Evolutionary conservation across 108 stramenopile species (phyloP).

Genomic region (Skeletonema grethae): DNA sequence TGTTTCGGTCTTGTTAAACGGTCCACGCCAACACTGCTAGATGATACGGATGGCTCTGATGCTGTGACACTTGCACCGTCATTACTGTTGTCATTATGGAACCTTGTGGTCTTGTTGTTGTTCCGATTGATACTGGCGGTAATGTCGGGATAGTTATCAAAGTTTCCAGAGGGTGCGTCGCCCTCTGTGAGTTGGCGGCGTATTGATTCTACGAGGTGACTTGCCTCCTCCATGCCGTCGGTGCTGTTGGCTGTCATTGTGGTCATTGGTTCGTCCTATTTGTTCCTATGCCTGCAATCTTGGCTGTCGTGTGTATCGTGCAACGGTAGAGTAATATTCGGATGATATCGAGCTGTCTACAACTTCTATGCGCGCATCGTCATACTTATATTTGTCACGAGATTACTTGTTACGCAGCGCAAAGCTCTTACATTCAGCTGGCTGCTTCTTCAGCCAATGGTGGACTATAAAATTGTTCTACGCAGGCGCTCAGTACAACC

Average conservation of each 20-base stretch:
- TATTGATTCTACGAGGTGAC: constrained; percentile 57
- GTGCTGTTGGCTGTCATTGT: not conserved
- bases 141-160: constrained; percentile 27
- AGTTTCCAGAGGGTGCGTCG: constrained; percentile 73
- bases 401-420: too few relatives aligned
- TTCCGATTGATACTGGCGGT: constrained; percentile 8
- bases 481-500: too few relatives aligned
- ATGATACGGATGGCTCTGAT: constrained; percentile 21
- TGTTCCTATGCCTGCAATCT: not conserved
- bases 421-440: too few relatives aligned
- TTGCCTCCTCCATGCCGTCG: constrained; percentile 41
- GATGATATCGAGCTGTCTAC: too few relatives aligned
- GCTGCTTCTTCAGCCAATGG: too few relatives aligned
- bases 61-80: constrained; percentile 22
- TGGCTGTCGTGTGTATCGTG: not conserved
- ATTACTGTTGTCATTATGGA: constrained; percentile 15
- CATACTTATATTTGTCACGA: too few relatives aligned
- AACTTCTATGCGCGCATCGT: too few relatives aligned
- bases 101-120: not conserved
- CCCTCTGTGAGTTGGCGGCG: constrained; percentile 66
- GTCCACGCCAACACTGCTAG: not conserved
- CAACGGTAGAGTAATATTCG: too few relatives aligned
- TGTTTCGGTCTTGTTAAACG: constrained; percentile 11
- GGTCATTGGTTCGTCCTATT: not conserved
- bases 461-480: too few relatives aligned